Conservation (phyloP, 2,329 filamentous ascomycete species). For the Tolypocladium amazonense region DNA sequence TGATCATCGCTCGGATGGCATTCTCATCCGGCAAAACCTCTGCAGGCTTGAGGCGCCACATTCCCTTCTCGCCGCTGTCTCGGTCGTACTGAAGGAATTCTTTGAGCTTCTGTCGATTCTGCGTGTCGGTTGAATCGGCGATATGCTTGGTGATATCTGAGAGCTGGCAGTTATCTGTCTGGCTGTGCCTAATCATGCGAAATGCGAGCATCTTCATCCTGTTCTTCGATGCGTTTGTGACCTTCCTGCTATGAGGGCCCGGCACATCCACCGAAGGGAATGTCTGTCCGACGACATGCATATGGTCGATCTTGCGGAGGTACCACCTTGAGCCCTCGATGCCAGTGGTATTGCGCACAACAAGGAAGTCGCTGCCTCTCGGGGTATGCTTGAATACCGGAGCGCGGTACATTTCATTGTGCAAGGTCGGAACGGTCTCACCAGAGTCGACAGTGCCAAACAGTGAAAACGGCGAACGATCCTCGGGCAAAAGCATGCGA, state of each 20-base stretch:
- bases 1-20: slow-evolving; percentile 76
- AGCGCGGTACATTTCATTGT: slow-evolving; percentile 92
- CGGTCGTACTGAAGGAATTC: slow-evolving; percentile 92
- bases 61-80: slow-evolving; percentile 56
- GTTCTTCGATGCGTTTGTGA: slow-evolving; percentile 95
- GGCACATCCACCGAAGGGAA: slow-evolving; percentile 89
- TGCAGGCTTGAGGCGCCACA: slow-evolving; percentile 66
- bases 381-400: slow-evolving; percentile 83
- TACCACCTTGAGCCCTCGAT: slow-evolving; percentile 70
- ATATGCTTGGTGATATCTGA: slow-evolving; percentile 88
- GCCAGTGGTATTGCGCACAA: slow-evolving; percentile 73
- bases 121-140: slow-evolving; percentile 84
- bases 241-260: slow-evolving; percentile 84
- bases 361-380: slow-evolving; percentile 73
- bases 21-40: slow-evolving; percentile 73
- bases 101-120: slow-evolving; percentile 93
- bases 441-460: slow-evolving; percentile 91
- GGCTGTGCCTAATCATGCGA: slow-evolving; percentile 71
- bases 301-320: slow-evolving; percentile 79
- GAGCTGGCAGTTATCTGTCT: slow-evolving; percentile 58
- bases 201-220: slow-evolving; percentile 93
- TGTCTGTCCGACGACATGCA: slow-evolving; percentile 85
- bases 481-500: slow-evolving; percentile 78
- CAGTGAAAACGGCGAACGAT: slow-evolving; percentile 90
- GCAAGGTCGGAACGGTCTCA: slow-evolving; percentile 79